phyloP scores from a whole-genome alignment of 2,329 filamentous ascomycete genomes.

The Cryphonectria nitschkei region DNA sequence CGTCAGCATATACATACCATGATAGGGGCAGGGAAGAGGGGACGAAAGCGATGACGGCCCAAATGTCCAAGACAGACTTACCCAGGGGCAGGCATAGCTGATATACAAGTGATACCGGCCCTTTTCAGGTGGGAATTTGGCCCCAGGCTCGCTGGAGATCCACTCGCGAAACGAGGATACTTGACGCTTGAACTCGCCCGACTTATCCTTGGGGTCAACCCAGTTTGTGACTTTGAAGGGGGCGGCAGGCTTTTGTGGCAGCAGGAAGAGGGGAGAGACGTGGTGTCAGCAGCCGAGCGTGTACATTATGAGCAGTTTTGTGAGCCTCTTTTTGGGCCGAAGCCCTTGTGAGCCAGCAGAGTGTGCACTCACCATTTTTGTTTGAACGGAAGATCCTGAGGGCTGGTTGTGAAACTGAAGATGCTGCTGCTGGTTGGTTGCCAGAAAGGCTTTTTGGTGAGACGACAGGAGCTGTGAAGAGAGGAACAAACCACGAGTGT shows the following conservation, averaged over 20 bases:
- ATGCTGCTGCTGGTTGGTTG: neutral
- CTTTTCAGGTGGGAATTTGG: slow-evolving; percentile 82
- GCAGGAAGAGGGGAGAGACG: neutral
- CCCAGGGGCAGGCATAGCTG: slow-evolving; percentile 93
- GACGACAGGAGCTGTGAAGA: neutral
- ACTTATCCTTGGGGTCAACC: slow-evolving; percentile 76
- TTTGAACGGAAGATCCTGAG: neutral
- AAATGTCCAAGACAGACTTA: slow-evolving; percentile 33
- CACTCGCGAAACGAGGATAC: slow-evolving; percentile 79
- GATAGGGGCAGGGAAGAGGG: no score
- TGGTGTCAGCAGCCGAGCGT: neutral
- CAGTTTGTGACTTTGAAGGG: slow-evolving; percentile 73
- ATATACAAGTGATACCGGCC: slow-evolving; percentile 94
- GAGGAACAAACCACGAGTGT: neutral
- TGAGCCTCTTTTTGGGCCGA: neutral
- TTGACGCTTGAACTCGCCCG: slow-evolving; percentile 92
- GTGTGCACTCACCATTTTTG: slow-evolving; percentile 27
- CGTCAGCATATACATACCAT: neutral
- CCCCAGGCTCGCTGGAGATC: slow-evolving; percentile 72
- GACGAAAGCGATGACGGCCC: neutral
- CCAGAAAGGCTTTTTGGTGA: neutral
- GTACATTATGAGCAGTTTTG: neutral
- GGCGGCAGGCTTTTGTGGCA: neutral
- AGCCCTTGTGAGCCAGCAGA: neutral
- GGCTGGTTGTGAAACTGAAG: neutral